These are phyloP conservation scores for Hapsidospora chrysogenum DNA, from an alignment of 495 filamentous ascomycete species.

Conservation along the genomic window DNA sequence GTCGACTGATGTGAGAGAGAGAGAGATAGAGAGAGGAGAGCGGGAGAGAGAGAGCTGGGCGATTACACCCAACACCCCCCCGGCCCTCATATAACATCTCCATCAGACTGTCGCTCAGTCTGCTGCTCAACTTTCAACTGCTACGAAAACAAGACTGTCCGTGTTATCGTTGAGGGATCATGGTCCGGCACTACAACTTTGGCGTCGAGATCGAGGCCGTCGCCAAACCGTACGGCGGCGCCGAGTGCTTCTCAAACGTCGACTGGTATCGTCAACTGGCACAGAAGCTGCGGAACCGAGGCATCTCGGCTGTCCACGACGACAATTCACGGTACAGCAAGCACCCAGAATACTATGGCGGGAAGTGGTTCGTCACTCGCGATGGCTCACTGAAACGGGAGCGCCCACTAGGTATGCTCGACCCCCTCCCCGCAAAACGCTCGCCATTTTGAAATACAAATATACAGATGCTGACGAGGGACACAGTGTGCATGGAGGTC, in stretches of 20 bases:
- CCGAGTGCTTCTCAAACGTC: constrained; percentile 3
- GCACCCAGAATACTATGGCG: constrained; percentile 5
- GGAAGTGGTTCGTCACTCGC: constrained; percentile 6
- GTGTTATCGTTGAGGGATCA: no score
- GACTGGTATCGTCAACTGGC: constrained; percentile 6
- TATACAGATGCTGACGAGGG: background rate
- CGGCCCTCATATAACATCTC: no score
- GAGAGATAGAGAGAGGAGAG: no score
- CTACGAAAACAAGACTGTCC: no score
- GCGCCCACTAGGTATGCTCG: constrained; percentile 2
- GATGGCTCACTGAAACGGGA: constrained; percentile 4
- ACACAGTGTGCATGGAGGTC: constrained; percentile 9
- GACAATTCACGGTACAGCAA: constrained; percentile 5
- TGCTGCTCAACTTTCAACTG: no score
- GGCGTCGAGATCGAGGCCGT: constrained; percentile 8
- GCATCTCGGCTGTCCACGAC: constrained; percentile 4
- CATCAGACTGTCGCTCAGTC: no score
- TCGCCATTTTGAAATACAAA: background rate
- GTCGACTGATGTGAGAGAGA: no score
- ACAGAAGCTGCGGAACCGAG: constrained; percentile 4
- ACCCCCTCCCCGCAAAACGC: background rate
- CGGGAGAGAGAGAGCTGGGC: no score
- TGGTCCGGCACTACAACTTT: constrained; percentile 7
- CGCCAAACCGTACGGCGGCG: constrained; percentile 2
- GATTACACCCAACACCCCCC: no score